Evolutionary conservation across 495 filamentous ascomycete genomes (phyloP), one percentile per base, ranked within the genome.

Genomic region (Trichoderma reesei): DNA sequence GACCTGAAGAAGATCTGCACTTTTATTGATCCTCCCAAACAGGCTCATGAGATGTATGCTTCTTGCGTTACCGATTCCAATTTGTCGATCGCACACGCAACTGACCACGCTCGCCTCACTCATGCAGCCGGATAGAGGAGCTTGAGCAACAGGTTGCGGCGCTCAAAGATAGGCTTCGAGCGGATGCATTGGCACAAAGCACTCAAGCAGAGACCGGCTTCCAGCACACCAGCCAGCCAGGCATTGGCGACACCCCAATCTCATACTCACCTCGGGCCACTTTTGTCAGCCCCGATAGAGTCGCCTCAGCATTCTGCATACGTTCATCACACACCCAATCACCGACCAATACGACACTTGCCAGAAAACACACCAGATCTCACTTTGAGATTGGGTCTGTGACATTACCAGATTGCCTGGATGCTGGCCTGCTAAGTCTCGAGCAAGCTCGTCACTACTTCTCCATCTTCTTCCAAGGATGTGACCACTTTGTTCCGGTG

Each of bases 401-500:
- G 9, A 48, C 44, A 18, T n/a, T 48, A 18, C 44, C 44, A 8
- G 44, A 48, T 8, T 48, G 44, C n/a, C 5, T 48, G 16, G 44
- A 48, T 26, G 44, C 44, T 5, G 44, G 44, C 3, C 44, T 48
- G 3, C 44, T 48, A 9, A 48, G 16, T 18, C 1, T 48, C 20
- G 44, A 48, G 5, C 44, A 48, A 18, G 44, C 44, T 18, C 9
- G 20, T 5, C 44, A 18, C 34, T 70, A 68, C 61, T 64, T 66
- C 48, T 14, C 7, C 61, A 76, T 75, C 9, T 81, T 79, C 66
- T 81, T 80, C 46, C 65, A 77, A 66, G 78, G 78, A 37, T 81
- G 78, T 60, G 75, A 81, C 67, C 74, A 76, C 65, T 81, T 76
- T 63, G 78, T 80, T 20, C 78, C 78, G 3, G 71, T 80, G 0